phyloP scores from a whole-genome alignment of 1,139 yeast species.

The Candida neerlandica region DNA sequence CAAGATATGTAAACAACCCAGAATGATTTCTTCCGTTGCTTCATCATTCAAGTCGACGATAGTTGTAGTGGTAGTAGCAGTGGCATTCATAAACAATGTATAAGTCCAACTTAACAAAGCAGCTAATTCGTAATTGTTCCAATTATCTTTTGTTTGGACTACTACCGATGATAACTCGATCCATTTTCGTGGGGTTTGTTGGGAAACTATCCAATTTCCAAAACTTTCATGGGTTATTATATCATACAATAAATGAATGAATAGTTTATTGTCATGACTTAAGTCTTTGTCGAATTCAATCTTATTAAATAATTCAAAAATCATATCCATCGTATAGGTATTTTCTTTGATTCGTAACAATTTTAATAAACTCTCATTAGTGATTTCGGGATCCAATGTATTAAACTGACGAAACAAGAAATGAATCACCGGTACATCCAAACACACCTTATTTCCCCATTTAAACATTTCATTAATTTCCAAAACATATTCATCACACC shows the following conservation, averaged over 20 bases:
- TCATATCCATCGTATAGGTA: conserved; percentile 6
- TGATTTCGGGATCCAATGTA: conserved; percentile 14
- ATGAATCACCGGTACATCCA: conserved; percentile 14
- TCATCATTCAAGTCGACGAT: conserved; percentile 18
- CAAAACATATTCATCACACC: conserved; percentile 4
- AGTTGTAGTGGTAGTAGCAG: conserved; percentile 15
- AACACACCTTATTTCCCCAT: background rate
- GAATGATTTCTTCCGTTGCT: conserved; percentile 22
- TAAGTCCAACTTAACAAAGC: conserved; percentile 58
- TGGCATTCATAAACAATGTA: conserved; percentile 35
- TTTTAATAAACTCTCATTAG: conserved; percentile 14
- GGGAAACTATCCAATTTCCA: conserved; percentile 20
- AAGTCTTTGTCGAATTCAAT: conserved; percentile 10
- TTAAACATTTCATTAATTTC: conserved; percentile 10
- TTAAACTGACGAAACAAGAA: conserved; percentile 17
- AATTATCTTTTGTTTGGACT: conserved; percentile 50
- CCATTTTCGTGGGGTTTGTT: conserved; percentile 12
- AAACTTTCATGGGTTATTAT: conserved; percentile 28
- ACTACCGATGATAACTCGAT: conserved; percentile 20
- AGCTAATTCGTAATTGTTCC: conserved; percentile 55
- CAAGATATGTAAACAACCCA: conserved; percentile 48
- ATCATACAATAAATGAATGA: conserved; percentile 19
- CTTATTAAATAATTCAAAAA: conserved; percentile 8
- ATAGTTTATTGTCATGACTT: conserved; percentile 15
- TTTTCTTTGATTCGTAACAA: conserved; percentile 6